Percentiles rank a stretch among this genome's conserved stretches.
Evolutionary conservation across 805 yeast species (phyloP).

Genomic region (Hanseniaspora hatyaiensis): DNA sequence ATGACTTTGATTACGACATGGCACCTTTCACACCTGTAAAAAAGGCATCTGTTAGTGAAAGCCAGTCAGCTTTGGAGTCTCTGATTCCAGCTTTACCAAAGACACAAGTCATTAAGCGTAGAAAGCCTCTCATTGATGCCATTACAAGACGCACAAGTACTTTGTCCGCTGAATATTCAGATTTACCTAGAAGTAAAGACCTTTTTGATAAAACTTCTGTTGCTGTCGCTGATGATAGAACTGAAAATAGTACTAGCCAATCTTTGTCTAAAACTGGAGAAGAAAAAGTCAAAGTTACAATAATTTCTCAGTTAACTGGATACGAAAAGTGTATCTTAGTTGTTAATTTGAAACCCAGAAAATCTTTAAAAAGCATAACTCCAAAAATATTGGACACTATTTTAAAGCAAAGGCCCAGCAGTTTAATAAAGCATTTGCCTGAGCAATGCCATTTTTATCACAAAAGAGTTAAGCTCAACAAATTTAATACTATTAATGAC

Average conservation of each 20-base stretch:
- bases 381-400: conserved; percentile 1
- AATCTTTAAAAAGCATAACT: conserved; percentile 5
- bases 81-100: background rate
- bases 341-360: conserved; percentile 3
- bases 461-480: conserved; percentile 1
- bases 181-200: no score
- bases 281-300: conserved; percentile 4
- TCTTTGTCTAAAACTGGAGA: no score
- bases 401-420: background rate
- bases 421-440: background rate
- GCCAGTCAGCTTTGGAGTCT: background rate
- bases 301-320: conserved; percentile 4
- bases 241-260: no score
- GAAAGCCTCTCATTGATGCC: background rate
- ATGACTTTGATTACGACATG: no score
- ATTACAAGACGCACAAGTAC: background rate
- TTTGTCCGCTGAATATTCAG: background rate
- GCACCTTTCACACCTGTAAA: no score
- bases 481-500: conserved; percentile 5
- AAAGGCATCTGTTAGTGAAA: no score
- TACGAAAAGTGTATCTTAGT: conserved; percentile 2
- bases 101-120: background rate
- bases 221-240: no score
- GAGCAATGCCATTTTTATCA: conserved; percentile 1
- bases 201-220: no score